Evolutionary conservation across 495 filamentous ascomycete species (phyloP).

Genomic region (Penicillium daleae): DNA sequence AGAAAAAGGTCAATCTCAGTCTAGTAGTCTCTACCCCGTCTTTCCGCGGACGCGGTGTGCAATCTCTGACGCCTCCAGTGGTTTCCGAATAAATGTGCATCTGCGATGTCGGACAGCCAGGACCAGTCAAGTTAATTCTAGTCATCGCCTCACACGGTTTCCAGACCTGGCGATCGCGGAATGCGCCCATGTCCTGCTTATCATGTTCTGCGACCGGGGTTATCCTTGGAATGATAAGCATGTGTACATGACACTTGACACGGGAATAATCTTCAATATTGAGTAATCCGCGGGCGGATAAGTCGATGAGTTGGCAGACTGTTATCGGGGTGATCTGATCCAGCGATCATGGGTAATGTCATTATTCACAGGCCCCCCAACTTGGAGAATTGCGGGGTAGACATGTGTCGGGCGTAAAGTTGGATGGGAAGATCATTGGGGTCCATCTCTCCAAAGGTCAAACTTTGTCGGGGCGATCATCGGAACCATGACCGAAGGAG

Average conservation of each 20-base stretch:
- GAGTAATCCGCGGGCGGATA: too few relatives aligned
- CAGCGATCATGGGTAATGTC: neutral
- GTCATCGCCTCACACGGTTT: neutral
- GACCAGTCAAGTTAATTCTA: neutral
- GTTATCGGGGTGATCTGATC: neutral
- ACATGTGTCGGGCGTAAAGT: neutral
- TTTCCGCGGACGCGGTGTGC: neutral
- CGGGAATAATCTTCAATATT: too few relatives aligned
- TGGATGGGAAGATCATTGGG: slow-evolving; percentile 10
- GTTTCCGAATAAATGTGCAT: neutral
- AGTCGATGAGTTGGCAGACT: neutral
- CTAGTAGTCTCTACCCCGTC: neutral
- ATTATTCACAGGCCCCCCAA: neutral
- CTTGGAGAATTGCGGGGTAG: slow-evolving; percentile 15
- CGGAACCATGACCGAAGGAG: neutral
- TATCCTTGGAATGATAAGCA: neutral
- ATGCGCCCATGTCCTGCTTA: slow-evolving; percentile 1
- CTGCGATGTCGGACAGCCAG: slow-evolving; percentile 12
- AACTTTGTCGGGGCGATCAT: slow-evolving; percentile 12
- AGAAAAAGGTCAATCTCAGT: neutral
- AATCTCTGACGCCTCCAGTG: neutral
- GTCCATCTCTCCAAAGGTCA: neutral
- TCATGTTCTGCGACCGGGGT: neutral
- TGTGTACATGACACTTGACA: neutral
- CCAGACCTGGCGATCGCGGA: neutral